Evolutionary conservation across 2,329 filamentous ascomycete species (phyloP).

Genomic region (Fusarium concolor): DNA sequence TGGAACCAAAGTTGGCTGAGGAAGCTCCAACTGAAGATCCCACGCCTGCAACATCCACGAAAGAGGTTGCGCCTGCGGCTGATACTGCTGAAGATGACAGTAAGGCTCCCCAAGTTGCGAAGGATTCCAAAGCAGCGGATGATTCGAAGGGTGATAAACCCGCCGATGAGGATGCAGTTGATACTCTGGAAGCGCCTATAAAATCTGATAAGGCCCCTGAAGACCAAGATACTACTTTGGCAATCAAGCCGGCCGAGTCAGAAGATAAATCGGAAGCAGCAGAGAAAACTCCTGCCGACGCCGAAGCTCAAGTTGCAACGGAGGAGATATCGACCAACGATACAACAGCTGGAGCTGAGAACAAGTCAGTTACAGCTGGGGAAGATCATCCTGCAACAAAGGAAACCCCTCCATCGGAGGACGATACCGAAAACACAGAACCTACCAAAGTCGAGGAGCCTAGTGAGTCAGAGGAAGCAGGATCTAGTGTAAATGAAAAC

Average conservation of each 20-base stretch:
- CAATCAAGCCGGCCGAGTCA: not conserved
- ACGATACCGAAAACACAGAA: not conserved
- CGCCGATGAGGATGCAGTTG: not conserved
- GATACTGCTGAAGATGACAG: constrained; percentile 7
- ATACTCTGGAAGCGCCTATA: not conserved
- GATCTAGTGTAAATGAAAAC: constrained; percentile 1
- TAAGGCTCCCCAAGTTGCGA: not conserved
- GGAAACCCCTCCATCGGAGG: not conserved
- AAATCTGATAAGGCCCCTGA: constrained; percentile 3
- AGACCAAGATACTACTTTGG: not conserved
- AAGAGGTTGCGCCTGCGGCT: not conserved
- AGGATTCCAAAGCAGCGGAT: not conserved
- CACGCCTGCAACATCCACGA: not conserved
- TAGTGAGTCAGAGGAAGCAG: constrained; percentile 8
- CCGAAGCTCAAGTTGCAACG: not conserved
- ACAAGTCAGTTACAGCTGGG: not conserved
- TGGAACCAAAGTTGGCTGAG: not conserved
- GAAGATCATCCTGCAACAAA: not conserved
- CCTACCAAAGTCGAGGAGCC: constrained; percentile 1
- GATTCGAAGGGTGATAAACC: constrained; percentile 8
- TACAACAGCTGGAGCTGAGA: not conserved
- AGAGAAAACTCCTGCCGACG: not conserved
- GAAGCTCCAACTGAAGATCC: not conserved
- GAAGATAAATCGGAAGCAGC: not conserved
- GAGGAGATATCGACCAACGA: not conserved